A percentile compares a stretch with the other conserved stretches of the same genome.
Evolutionary conservation across 2,329 filamentous ascomycete genomes (phyloP).

Genomic region (Truncatella angustata): DNA sequence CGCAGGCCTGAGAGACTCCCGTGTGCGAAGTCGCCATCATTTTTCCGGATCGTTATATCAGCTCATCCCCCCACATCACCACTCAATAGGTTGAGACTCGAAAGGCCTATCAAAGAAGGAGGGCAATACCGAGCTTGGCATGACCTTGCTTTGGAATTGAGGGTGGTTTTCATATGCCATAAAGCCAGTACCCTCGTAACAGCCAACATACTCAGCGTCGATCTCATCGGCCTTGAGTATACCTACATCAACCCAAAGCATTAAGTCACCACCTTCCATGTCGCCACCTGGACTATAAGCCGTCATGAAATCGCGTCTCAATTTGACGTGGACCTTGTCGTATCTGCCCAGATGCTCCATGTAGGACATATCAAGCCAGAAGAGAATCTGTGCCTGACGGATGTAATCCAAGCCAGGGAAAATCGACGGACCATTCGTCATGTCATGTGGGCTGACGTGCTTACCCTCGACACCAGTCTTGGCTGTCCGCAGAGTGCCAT

Average conservation of each 20-base stretch:
- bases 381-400: not conserved
- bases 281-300: not conserved
- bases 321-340: conserved; percentile 1
- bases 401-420: not conserved
- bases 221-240: conserved; percentile 1
- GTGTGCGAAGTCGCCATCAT: no score
- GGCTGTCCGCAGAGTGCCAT: not conserved
- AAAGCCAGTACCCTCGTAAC: not conserved
- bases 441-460: not conserved
- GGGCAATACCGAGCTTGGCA: not conserved
- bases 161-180: not conserved
- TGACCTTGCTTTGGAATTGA: not conserved
- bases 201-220: not conserved
- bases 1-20: no score
- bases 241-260: conserved; percentile 1
- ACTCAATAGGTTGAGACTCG: not conserved
- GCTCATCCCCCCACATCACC: no score
- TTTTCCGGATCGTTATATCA: no score
- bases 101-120: not conserved
- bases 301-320: conserved; percentile 2
- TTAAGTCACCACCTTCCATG: not conserved
- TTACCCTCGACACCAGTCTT: not conserved
- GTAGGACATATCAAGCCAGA: not conserved
- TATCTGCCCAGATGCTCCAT: not conserved
- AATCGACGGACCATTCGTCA: not conserved